A percentile compares a stretch with the other conserved stretches of the same genome.
These are phyloP conservation scores for Xylaria telfairii DNA, from an alignment of 495 filamentous ascomycete species.

Conservation along the genomic window DNA sequence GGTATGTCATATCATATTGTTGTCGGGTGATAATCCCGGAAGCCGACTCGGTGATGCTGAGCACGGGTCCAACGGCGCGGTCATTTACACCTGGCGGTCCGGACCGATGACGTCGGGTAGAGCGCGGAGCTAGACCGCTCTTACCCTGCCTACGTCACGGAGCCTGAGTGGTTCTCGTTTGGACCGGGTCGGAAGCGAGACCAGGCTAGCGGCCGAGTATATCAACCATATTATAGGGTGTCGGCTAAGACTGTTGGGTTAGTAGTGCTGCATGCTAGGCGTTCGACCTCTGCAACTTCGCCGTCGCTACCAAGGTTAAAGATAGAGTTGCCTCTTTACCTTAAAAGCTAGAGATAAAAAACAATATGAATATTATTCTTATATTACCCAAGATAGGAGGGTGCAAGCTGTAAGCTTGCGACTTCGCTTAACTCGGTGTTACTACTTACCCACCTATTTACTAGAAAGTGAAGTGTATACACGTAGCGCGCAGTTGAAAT, in stretches of 20 bases:
- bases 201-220: background rate
- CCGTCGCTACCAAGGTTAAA: no score
- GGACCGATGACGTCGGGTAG: background rate
- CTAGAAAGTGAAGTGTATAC: no score
- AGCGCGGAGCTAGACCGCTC: background rate
- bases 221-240: background rate
- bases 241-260: background rate
- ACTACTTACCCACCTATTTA: no score
- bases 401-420: no score
- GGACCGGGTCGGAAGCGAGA: background rate
- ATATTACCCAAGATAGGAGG: no score
- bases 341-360: no score
- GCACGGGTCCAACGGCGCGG: background rate
- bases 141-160: background rate
- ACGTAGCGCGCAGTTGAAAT: no score
- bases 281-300: no score
- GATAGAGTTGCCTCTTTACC: background rate
- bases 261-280: background rate
- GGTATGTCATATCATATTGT: no score
- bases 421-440: no score
- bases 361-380: no score
- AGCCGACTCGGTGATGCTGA: background rate
- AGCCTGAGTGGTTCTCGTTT: background rate
- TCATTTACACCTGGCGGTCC: background rate
- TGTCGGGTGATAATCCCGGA: no score